Evolutionary conservation across 768 basidiomycete species (phyloP).

Genomic region (Suillus weaverae): DNA sequence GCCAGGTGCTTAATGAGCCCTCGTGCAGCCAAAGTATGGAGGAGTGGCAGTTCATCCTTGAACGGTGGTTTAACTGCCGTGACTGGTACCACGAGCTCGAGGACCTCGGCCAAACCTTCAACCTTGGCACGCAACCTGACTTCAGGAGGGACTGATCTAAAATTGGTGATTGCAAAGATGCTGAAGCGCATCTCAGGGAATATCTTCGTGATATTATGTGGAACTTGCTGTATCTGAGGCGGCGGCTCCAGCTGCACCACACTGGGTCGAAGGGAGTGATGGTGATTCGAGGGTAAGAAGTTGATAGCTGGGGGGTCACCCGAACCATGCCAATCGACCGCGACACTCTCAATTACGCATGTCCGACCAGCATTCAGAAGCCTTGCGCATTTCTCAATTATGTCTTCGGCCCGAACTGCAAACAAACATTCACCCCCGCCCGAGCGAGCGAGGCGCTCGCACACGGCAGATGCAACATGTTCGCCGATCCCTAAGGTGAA

Average conservation of each 20-base stretch:
- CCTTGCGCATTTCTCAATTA: constrained; percentile 47
- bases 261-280: constrained; percentile 16
- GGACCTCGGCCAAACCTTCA: constrained; percentile 23
- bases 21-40: constrained; percentile 60
- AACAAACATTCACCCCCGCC: constrained; percentile 54
- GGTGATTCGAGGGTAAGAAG: constrained; percentile 13
- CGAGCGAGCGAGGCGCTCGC: constrained; percentile 50
- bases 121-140: constrained; percentile 30
- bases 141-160: constrained; percentile 22
- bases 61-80: constrained; percentile 24
- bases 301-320: constrained; percentile 13
- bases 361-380: constrained; percentile 53
- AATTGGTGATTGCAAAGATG: constrained; percentile 33
- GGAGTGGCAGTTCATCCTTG: constrained; percentile 26
- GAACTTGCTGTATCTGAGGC: constrained; percentile 35
- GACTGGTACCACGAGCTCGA: constrained; percentile 24
- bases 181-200: constrained; percentile 35
- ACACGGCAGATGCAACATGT: constrained; percentile 48
- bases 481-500: constrained; percentile 61
- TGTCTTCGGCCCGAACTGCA: constrained; percentile 45
- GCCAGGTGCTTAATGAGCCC: constrained; percentile 53
- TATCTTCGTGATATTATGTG: constrained; percentile 29
- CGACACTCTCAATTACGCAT: constrained; percentile 43
- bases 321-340: constrained; percentile 46
- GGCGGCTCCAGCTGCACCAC: constrained; percentile 33